A percentile compares a stretch with the other conserved stretches of the same genome.
These are phyloP conservation scores for Nosema muscidifuracis DNA, from an alignment of 371 early-diverging fungal genomes.

Conservation along the genomic window DNA sequence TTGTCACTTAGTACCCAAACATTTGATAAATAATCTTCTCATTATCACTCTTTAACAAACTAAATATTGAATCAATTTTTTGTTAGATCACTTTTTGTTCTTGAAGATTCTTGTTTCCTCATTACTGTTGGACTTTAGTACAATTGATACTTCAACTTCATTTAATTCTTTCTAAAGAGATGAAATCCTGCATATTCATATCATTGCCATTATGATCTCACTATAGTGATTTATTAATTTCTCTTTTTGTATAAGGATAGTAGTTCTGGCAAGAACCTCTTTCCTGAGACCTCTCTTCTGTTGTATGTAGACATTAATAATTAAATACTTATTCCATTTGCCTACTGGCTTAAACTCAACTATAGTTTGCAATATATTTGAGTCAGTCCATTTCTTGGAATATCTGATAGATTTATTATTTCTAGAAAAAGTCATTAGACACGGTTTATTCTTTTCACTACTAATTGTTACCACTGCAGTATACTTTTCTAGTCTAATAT, in stretches of 20 bases:
- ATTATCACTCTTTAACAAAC: not conserved
- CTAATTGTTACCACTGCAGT: too few species aligned
- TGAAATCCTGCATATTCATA: conserved; percentile 3
- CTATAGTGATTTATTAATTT: conserved; percentile 2
- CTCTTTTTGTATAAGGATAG: not conserved
- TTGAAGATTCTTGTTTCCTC: not conserved
- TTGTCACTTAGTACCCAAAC: not conserved
- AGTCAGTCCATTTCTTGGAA: not conserved
- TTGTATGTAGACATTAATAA: conserved; percentile 3
- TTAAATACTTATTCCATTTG: conserved; percentile 4
- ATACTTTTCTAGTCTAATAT: too few species aligned
- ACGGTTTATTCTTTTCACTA: too few species aligned
- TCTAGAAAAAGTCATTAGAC: not conserved
- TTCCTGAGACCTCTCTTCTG: not conserved
- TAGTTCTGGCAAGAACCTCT: not conserved
- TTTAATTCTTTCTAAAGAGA: not conserved
- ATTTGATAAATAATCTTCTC: not conserved
- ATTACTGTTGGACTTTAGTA: not conserved
- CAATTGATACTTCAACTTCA: not conserved
- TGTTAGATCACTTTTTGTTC: not conserved
- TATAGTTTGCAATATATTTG: conserved; percentile 5
- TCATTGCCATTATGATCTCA: not conserved
- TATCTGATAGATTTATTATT: not conserved
- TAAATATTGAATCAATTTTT: not conserved
- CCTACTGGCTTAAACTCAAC: not conserved